Evolutionary conservation across 306 rosid species (phyloP).

Genomic region (Glycine latifolia): DNA sequence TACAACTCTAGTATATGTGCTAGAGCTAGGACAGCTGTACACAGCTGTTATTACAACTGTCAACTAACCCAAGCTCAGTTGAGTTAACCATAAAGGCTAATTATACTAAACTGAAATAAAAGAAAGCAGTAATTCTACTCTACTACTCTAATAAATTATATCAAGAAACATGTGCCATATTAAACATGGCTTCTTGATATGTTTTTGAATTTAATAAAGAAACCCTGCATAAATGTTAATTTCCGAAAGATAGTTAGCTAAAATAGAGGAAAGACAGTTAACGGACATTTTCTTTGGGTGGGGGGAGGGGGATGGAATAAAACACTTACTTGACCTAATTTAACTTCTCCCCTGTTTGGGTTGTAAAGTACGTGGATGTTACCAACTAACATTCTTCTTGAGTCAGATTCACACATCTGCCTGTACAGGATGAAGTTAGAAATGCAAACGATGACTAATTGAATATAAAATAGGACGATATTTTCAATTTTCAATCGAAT

Average conservation of each 20-base stretch:
- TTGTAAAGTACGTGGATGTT: slow-evolving; percentile 91
- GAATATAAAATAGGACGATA: slow-evolving; percentile 21
- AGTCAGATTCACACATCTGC: slow-evolving; percentile 76
- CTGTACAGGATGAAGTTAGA: slow-evolving; percentile 73
- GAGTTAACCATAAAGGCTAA: no score
- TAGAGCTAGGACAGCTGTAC: no score
- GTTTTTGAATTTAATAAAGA: slow-evolving; percentile 3
- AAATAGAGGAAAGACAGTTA: not conserved
- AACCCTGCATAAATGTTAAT: slow-evolving; percentile 22
- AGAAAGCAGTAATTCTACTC: no score
- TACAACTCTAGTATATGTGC: no score
- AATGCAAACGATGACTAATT: slow-evolving; percentile 49
- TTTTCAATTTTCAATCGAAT: not conserved
- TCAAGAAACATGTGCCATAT: not conserved
- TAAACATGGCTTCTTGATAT: slow-evolving; percentile 21
- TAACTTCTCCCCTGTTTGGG: slow-evolving; percentile 87
- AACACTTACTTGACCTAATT: slow-evolving; percentile 85
- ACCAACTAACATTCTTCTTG: slow-evolving; percentile 77
- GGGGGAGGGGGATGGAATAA: not conserved
- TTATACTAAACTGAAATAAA: no score
- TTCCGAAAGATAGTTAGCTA: not conserved
- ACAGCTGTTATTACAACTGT: no score
- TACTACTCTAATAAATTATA: no score
- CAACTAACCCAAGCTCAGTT: no score
- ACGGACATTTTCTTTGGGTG: not conserved